Percentiles rank a stretch among this genome's conserved stretches.
These are phyloP conservation scores for Toxoplasma gondii DNA, from an alignment of 169 alveolate genomes.

Conservation along the genomic window DNA sequence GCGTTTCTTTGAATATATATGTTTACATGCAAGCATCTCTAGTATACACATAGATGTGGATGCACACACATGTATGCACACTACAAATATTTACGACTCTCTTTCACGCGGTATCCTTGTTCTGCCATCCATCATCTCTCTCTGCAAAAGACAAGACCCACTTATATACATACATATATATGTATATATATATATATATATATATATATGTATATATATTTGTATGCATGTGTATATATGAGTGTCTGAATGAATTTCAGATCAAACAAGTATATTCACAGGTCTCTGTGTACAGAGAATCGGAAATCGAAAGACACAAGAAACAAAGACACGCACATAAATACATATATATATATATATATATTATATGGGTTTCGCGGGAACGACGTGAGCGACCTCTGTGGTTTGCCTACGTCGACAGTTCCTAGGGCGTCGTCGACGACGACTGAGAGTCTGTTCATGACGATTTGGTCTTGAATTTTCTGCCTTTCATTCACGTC, in stretches of 20 bases:
- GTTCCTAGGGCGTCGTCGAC: conserved; percentile 16
- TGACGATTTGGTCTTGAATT: neutral
- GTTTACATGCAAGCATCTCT: no score
- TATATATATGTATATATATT: neutral
- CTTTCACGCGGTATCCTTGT: no score
- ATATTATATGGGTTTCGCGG: no score
- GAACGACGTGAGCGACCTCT: no score
- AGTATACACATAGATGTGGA: no score
- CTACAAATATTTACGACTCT: no score
- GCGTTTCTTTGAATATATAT: no score
- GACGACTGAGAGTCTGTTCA: neutral
- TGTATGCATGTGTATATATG: neutral
- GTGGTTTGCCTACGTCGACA: neutral
- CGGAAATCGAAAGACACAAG: neutral
- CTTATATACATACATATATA: neutral
- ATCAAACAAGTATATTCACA: neutral
- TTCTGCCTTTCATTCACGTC: neutral
- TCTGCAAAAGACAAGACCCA: neutral
- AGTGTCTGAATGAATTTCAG: no score
- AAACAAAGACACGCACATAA: neutral
- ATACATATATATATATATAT: no score
- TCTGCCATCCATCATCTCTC: neutral
- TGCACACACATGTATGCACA: no score
- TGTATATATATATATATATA: no score
- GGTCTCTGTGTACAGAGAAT: neutral